Base-by-base conservation (phyloP, 2,329 filamentous ascomycete species). In the Trichothecium roseum region DNA sequence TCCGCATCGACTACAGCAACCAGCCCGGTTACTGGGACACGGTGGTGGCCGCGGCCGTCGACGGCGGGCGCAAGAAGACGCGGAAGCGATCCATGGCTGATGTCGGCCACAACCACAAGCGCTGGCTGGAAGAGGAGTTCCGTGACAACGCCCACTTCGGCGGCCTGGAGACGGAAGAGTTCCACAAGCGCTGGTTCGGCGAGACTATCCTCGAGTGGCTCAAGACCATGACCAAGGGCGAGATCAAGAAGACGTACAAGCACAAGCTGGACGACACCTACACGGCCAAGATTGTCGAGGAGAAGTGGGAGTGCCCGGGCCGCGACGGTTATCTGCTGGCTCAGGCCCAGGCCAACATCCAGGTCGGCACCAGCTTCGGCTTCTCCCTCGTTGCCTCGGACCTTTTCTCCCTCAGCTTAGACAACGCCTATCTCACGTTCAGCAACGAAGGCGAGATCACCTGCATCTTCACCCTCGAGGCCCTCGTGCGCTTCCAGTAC, bases 1-100 rank as follows among this genome's bases (percentile, higher is more conserved):
- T 63, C 38, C 55, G 61, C 6, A 52, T 65, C 38, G 60, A 65
- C 45, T 63, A 48, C 39, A 54, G 48, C 35, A 59, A 64, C 43
- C 27, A 58, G 22, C 37, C 43, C 8, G 51, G 42, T 5, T 64
- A 64, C 45, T 64, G 57, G 59, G 44, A 55, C 35, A 41, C 35
- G 2, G 38, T 59, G 6, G 52, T 59, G 18, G 41, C 40, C 18
- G 27, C 24, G 22, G 32, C 42, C n/a, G 36, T 28, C 14, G 18
- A 40, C 36, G 17, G 33, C 34, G n/a, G n/a, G n/a, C 22, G 30
- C 5, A 39, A 40, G 17, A 22, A 32, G 14, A 30, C 31, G 29
- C 1, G 22, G 1, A 47, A 58, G 44, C 48, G 55, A 1, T 45
- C 45, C 4, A 46, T 56, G 6, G 35, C 42, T 1, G 52, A 56